Evolutionary conservation across 129 eudicot genomes (phyloP), one percentile per base, ranked within the genome.

Genomic region (Chrysanthemum seticuspe): DNA sequence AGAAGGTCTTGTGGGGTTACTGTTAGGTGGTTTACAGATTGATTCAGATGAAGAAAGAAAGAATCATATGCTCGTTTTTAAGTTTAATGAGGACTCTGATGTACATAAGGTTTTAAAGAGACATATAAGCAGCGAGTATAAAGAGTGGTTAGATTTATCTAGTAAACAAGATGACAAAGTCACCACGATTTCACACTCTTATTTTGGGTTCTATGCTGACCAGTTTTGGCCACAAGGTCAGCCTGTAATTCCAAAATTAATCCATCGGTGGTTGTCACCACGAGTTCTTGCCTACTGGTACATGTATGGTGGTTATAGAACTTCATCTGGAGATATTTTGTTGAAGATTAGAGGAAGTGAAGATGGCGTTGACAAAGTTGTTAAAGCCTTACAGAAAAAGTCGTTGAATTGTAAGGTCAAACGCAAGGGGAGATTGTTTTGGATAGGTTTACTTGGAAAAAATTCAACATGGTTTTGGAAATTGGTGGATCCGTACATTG

Each of bases 201-300:
- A 70, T 83, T 90, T 95, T 56, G 79, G 84, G 68, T 84, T 95
- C 74, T 95, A 88, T 67, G 94, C 96, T 4, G 87, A 90, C 52
- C 96, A 85, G 70, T 95, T 95, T 70, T 88, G 94, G 94, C 89
- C 94, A 19, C 78, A 71, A 36, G 89, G 96, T 56, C 81, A 64
- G 15, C 87, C 79, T 29, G 86, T 53, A 7, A 82, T 90, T 76
- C 99, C 99, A 16, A 90, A 95, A 61, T 81, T 95, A 15, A 80
- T 95, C 16, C 89, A 90, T 34, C 76, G 99, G 6, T 91, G 99
- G 98, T 71, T 94, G 81, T 87, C 96, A 2, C 97, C 96, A 25
- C 92, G 87, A 48, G 97, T 80, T 84, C 97, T 94, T 86, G 98
- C 97, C 4, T 94, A 90, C 69, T 94, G 98, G 98, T 94, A 87